Conservation (phyloP, 1,284 basidiomycete species). For the Cryptococcus maquisensis region DNA sequence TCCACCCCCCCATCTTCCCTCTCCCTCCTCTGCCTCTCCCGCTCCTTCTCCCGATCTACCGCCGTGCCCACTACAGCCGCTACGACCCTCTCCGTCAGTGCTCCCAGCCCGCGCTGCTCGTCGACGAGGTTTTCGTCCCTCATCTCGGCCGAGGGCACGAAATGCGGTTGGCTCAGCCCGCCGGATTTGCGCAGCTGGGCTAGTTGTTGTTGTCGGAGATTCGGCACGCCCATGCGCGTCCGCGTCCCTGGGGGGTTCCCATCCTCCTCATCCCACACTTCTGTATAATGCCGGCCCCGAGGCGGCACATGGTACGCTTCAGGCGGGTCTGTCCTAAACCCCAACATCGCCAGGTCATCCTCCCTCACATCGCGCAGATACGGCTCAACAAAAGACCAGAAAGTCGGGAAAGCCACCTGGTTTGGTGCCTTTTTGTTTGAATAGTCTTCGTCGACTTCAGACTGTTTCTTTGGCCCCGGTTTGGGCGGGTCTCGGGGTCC, state of each 20-base stretch:
- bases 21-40: slow-evolving; percentile 34
- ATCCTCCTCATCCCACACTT: slow-evolving; percentile 90
- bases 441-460: slow-evolving; percentile 79
- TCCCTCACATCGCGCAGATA: slow-evolving; percentile 80
- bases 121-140: slow-evolving; percentile 41
- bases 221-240: slow-evolving; percentile 31
- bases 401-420: slow-evolving; percentile 58
- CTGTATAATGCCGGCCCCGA: slow-evolving; percentile 80
- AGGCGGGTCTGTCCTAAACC: slow-evolving; percentile 74
- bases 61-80: slow-evolving; percentile 62
- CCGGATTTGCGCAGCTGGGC: not conserved
- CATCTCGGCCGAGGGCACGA: slow-evolving; percentile 33
- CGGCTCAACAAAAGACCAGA: slow-evolving; percentile 78
- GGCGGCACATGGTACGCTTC: slow-evolving; percentile 81
- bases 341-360: slow-evolving; percentile 84
- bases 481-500: slow-evolving; percentile 63
- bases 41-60: slow-evolving; percentile 55
- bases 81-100: slow-evolving; percentile 55
- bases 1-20: slow-evolving; percentile 33
- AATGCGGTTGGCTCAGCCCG: slow-evolving; percentile 20
- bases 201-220: slow-evolving; percentile 23
- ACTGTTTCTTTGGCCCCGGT: slow-evolving; percentile 72
- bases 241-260: slow-evolving; percentile 43
- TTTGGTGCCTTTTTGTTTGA: slow-evolving; percentile 67
- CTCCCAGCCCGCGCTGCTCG: slow-evolving; percentile 41